Base-by-base conservation (phyloP, 2,329 filamentous ascomycete genomes). In the Ophiostoma sp. region DNA sequence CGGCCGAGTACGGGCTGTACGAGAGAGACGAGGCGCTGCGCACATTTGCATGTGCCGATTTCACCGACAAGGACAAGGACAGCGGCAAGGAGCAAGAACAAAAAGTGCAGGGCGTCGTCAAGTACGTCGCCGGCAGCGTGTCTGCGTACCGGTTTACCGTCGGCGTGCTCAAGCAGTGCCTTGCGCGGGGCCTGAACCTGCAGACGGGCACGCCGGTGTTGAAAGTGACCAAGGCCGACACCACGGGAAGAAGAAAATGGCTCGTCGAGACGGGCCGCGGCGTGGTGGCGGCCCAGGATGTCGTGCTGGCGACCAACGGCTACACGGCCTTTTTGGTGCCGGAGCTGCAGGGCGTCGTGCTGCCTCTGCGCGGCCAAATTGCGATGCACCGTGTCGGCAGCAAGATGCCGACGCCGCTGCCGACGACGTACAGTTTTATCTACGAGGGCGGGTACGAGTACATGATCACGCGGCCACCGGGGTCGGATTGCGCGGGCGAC, bases 381-480 rank as follows among this genome's bases (percentile, higher is more conserved):
- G 81, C 82, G 1, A 83, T 83, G 6, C 80, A 80, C 60, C 68
- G 78, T 31, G 73, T 79, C 67, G 76, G 81, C 13, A 65, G 72
- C 74, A 73, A 68, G 3, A 77, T 82, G 72, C 80, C 82, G 2
- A 1, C 54, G 17, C 76, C 73, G 13, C 75, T 87, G 36, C 76
- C 78, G 6, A 82, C 80, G 1, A 87, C 87, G 1, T 90, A 88
- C 74, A 87, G 83, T 27, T 87, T 90, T 73, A 84, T 89, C 35
- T 87, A 87, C 75, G 80, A 81, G 1, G 78, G 79, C 33, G 86
- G 88, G 0, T 90, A 88, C 75, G 89, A 91, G 72, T 91, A 91
- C 77, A 86, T 91, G 82, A 85, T 90, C 10, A 82, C 85, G 1
- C 81, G 86, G 1, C 83, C 84, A 0, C 77, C 79, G n/a, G 81